phyloP scores from a whole-genome alignment of 371 early-diverging fungal genomes.

The Mortierella sp. region DNA sequence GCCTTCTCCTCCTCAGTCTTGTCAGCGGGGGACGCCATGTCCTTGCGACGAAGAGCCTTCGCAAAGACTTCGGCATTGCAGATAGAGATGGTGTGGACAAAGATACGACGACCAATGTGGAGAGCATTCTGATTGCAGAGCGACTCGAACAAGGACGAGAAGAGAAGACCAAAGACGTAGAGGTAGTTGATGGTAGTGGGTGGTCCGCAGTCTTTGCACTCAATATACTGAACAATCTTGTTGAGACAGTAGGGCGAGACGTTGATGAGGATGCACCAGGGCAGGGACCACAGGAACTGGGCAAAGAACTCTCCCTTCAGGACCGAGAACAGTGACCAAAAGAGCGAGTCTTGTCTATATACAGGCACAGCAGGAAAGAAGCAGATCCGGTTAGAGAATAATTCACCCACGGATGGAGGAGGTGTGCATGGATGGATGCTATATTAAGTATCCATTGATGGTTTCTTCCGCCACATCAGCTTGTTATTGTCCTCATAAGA shows the following conservation, averaged over 20 bases:
- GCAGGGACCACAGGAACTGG: constrained; percentile 60
- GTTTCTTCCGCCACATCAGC: too few relatives aligned
- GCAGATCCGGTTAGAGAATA: too few relatives aligned
- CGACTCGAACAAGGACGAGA: constrained; percentile 61
- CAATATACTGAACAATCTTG: constrained; percentile 66
- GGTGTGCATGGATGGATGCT: too few relatives aligned
- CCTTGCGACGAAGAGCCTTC: constrained; percentile 68
- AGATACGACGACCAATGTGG: constrained; percentile 65
- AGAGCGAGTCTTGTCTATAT: constrained; percentile 34
- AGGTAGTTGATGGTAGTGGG: constrained; percentile 59
- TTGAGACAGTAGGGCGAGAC: constrained; percentile 69
- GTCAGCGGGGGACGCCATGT: constrained; percentile 54
- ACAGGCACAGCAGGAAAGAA: not conserved
- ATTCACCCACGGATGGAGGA: too few relatives aligned
- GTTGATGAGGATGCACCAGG: constrained; percentile 63
- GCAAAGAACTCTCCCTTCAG: constrained; percentile 53
- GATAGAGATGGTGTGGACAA: constrained; percentile 67
- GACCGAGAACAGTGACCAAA: constrained; percentile 49
- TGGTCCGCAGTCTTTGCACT: constrained; percentile 52
- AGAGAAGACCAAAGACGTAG: constrained; percentile 70
- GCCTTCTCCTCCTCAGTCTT: constrained; percentile 28
- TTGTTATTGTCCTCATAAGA: too few relatives aligned
- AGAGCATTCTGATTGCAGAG: constrained; percentile 62
- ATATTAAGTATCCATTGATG: too few relatives aligned
- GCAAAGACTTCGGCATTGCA: constrained; percentile 69